These are phyloP conservation scores for Cicer pinnatifidum DNA, from an alignment of 306 rosid genomes.

Conservation along the genomic window DNA sequence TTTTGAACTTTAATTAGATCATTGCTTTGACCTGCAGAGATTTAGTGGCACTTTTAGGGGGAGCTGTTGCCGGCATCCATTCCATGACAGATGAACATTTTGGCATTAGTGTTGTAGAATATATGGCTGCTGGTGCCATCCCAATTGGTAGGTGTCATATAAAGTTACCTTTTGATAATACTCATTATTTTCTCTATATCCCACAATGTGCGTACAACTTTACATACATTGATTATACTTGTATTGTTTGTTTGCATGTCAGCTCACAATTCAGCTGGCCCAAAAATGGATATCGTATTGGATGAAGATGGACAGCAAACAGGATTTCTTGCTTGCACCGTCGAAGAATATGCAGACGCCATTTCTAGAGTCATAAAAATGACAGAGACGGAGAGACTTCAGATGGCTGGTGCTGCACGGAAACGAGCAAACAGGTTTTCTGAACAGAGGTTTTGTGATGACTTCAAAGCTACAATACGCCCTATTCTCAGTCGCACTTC, in stretches of 20 bases:
- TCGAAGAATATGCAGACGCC: constrained; percentile 86
- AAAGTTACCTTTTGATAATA: constrained; percentile 17
- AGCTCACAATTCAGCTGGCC: constrained; percentile 99
- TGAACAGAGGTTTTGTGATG: constrained; percentile 81
- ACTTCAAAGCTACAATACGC: constrained; percentile 70
- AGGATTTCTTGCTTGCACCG: constrained; percentile 77
- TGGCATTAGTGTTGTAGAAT: constrained; percentile 93
- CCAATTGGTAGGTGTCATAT: constrained; percentile 76
- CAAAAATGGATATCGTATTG: constrained; percentile 91
- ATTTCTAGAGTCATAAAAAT: constrained; percentile 62
- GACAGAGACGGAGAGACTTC: constrained; percentile 67
- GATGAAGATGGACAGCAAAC: constrained; percentile 81
- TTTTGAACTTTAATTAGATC: constrained; percentile 21
- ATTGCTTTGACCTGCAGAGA: constrained; percentile 62
- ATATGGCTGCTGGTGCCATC: constrained; percentile 96
- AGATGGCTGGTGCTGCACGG: constrained; percentile 89
- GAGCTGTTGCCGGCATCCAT: constrained; percentile 88
- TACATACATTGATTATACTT: constrained; percentile 31
- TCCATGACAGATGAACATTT: constrained; percentile 98
- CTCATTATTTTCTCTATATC: neutral
- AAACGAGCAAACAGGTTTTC: constrained; percentile 79
- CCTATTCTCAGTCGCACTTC: constrained; percentile 55
- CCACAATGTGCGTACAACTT: neutral
- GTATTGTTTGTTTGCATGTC: constrained; percentile 39
- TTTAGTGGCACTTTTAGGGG: constrained; percentile 70